Percentiles rank a stretch among this genome's conserved stretches.
These are phyloP conservation scores for Parietichytrium sp. DNA, from an alignment of 108 stramenopile genomes.

Conservation along the genomic window DNA sequence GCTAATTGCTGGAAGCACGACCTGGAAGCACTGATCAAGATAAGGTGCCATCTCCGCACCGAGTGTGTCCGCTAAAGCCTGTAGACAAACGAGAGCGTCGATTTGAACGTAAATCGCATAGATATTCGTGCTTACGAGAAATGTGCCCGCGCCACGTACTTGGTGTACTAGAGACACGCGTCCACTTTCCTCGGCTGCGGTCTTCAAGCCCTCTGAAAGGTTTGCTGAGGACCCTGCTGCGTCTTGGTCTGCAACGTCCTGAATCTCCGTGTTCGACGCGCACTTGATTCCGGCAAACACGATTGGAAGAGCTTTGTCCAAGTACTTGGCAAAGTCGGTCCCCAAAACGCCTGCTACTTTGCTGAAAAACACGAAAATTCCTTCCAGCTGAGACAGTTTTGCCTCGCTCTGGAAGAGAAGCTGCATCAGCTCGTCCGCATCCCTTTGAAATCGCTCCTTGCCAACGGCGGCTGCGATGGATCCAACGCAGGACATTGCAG, in stretches of 20 bases:
- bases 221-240: not conserved
- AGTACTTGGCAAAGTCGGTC: slow-evolving; percentile 3
- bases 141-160: slow-evolving; percentile 8
- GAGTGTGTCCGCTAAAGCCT: slow-evolving; percentile 3
- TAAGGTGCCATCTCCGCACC: slow-evolving; percentile 17
- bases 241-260: not conserved
- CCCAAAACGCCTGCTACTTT: not conserved
- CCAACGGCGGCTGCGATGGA: slow-evolving; percentile 25
- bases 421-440: slow-evolving; percentile 30
- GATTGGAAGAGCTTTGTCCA: not conserved
- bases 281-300: not conserved
- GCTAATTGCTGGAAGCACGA: slow-evolving; percentile 32
- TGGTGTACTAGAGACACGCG: not conserved
- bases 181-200: not conserved
- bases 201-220: not conserved
- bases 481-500: slow-evolving; percentile 28
- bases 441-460: slow-evolving; percentile 27
- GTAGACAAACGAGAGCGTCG: not conserved
- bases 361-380: slow-evolving; percentile 28
- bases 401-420: not conserved
- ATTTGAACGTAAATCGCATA: slow-evolving; percentile 11
- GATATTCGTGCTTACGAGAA: not conserved
- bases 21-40: not conserved
- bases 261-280: not conserved
- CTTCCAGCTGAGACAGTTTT: slow-evolving; percentile 1